Conservation (phyloP, 169 alveolate genomes). For the Cryptosporidium xiaoi region DNA sequence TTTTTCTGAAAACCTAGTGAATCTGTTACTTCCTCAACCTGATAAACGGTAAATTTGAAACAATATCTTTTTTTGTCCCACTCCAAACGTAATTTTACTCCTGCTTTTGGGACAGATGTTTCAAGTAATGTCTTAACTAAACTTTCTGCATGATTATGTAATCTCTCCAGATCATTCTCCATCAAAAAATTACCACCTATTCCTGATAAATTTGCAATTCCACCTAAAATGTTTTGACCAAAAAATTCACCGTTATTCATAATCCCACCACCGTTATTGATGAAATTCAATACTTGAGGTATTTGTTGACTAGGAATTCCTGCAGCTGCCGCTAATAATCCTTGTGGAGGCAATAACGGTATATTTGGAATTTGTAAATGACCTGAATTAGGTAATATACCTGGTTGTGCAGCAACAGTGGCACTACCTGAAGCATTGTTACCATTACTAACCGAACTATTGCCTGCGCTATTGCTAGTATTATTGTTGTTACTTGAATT, state of each 20-base stretch:
- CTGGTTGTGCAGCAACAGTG: slow-evolving; percentile 25
- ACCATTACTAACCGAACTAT: too few species aligned
- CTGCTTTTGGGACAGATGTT: slow-evolving; percentile 73
- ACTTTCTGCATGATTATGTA: slow-evolving; percentile 70
- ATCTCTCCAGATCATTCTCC: slow-evolving; percentile 56
- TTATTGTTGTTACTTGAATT: too few species aligned
- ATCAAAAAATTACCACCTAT: slow-evolving; percentile 6
- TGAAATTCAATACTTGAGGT: slow-evolving; percentile 10
- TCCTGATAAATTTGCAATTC: background rate
- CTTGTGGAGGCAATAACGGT: slow-evolving; percentile 21
- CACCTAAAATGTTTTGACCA: background rate
- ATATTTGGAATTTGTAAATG: slow-evolving; percentile 12
- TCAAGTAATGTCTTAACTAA: slow-evolving; percentile 65
- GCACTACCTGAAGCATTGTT: slow-evolving; percentile 12
- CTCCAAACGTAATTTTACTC: slow-evolving; percentile 57
- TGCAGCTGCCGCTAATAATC: background rate
- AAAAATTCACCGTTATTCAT: background rate
- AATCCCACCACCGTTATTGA: slow-evolving; percentile 32
- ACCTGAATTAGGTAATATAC: slow-evolving; percentile 10
- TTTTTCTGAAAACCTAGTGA: slow-evolving; percentile 67
- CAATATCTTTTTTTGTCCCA: slow-evolving; percentile 74
- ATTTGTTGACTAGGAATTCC: slow-evolving; percentile 10
- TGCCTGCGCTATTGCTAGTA: too few species aligned
- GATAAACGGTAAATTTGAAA: slow-evolving; percentile 69
- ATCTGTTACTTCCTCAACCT: slow-evolving; percentile 58